Evolutionary conservation across 805 yeast genomes (phyloP).

Genomic region (Diddensiella transvaalensis): DNA sequence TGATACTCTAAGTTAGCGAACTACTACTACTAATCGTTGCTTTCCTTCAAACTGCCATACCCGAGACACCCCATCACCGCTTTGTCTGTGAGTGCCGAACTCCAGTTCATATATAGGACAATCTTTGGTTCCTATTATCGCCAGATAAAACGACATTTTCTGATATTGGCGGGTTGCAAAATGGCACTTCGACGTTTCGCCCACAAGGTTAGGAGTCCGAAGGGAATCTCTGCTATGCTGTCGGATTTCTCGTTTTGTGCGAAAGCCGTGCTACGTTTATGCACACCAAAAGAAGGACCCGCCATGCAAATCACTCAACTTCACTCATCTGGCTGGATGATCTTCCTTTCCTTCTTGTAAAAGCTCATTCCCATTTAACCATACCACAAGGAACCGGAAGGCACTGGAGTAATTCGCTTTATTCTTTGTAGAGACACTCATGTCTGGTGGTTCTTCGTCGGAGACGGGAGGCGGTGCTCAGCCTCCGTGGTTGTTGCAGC

Average conservation of each 20-base stretch:
- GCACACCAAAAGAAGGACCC: too few relatives aligned
- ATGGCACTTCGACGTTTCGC: too few relatives aligned
- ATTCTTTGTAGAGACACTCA: background rate
- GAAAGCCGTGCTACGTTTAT: background rate
- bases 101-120: constrained; percentile 85
- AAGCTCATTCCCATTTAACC: background rate
- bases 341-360: background rate
- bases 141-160: constrained; percentile 76
- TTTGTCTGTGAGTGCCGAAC: constrained; percentile 68
- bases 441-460: background rate
- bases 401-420: too few relatives aligned
- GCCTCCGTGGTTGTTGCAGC: background rate
- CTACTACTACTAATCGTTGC: background rate
- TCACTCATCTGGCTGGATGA: too few relatives aligned
- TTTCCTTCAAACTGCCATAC: constrained; percentile 20
- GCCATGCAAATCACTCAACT: background rate
- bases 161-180: too few relatives aligned
- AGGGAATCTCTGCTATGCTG: too few relatives aligned
- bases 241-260: too few relatives aligned
- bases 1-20: constrained; percentile 24
- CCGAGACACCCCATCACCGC: constrained; percentile 58
- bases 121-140: constrained; percentile 83
- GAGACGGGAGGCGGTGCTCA: background rate
- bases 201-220: background rate
- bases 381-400: background rate